Base-by-base conservation (phyloP, 2,329 filamentous ascomycete species). In the Claviceps pazoutovae region DNA sequence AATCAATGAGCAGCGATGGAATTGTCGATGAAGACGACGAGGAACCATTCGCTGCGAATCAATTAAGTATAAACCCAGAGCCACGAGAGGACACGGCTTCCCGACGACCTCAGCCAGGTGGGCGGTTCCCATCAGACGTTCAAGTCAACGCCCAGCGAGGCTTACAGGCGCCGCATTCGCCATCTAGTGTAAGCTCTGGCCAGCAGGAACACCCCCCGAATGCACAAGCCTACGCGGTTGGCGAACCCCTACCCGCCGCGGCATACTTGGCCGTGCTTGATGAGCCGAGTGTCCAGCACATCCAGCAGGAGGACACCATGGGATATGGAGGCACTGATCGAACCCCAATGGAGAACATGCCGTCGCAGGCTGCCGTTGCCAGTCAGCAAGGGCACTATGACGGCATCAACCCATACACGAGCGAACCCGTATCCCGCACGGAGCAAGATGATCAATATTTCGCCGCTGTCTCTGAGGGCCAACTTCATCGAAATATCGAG, bases 51-150 rank as follows among this genome's bases (percentile, higher is more conserved):
- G 72, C 77, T 44, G 73, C 73, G 19, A 69, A 60, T 71, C 70
- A 67, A 54, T 62, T 68, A 48, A 64, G 66, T 42, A 65, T 74
- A 55, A 72, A 66, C 57, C 71, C 70, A 55, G 71, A 68, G 59
- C 70, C 71, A 55, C 74, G 69, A 57, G 70, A 75, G 61, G 75
- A 78, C 54, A 65, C 66, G 51, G 66, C 70, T 59, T 73, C 78
- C 61, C 78, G 78, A 68, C 83, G 89, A 68, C 86, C 88, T 65
- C 82, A 87, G 78, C 83, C 88, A 82, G 91, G 90, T 83, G 91
- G 91, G 75, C 83, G 90, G 69, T 98, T 98, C 74, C 91, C 91
- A 71, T 94, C 87, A 71, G 90, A 96, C 74, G 74, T 97, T 61
- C 82, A 89, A 73, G 79, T 95, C 67, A 86, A 89, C 68, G 73